phyloP scores from a whole-genome alignment of 768 basidiomycete species.

The Suillus americanus region DNA sequence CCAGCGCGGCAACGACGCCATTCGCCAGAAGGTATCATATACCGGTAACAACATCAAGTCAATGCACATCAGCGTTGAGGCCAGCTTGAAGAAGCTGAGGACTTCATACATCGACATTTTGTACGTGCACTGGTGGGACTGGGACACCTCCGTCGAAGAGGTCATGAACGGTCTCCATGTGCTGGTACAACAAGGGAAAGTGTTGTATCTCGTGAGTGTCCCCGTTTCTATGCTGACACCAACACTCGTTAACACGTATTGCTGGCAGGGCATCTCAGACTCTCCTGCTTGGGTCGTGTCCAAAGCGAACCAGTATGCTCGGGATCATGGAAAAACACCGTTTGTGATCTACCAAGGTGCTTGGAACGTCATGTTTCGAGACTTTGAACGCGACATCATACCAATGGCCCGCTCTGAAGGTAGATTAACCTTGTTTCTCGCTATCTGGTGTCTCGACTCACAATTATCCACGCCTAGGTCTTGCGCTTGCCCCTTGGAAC shows the following conservation, averaged over 20 bases:
- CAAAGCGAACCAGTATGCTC: constrained; percentile 37
- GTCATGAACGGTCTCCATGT: constrained; percentile 39
- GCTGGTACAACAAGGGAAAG: constrained; percentile 39
- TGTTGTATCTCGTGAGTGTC: constrained; percentile 34
- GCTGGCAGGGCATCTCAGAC: constrained; percentile 30
- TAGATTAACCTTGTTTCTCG: constrained; percentile 32
- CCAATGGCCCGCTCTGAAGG: constrained; percentile 26
- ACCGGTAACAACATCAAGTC: constrained; percentile 50
- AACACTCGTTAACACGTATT: not conserved
- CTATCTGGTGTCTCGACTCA: constrained; percentile 16
- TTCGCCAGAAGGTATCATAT: constrained; percentile 38
- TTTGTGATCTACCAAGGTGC: constrained; percentile 43
- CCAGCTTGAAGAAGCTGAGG: constrained; percentile 45
- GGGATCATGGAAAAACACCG: constrained; percentile 36
- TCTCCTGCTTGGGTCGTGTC: constrained; percentile 40
- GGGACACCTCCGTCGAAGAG: constrained; percentile 39
- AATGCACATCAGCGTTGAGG: constrained; percentile 39
- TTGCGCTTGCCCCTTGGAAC: constrained; percentile 46
- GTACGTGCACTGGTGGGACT: constrained; percentile 37
- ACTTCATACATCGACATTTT: constrained; percentile 48
- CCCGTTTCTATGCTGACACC: constrained; percentile 13
- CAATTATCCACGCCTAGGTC: constrained; percentile 12
- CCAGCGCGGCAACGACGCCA: constrained; percentile 11
- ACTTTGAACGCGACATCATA: constrained; percentile 40
- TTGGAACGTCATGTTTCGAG: constrained; percentile 31